phyloP scores from a whole-genome alignment of 768 basidiomycete genomes.

The Kwoniella pini region DNA sequence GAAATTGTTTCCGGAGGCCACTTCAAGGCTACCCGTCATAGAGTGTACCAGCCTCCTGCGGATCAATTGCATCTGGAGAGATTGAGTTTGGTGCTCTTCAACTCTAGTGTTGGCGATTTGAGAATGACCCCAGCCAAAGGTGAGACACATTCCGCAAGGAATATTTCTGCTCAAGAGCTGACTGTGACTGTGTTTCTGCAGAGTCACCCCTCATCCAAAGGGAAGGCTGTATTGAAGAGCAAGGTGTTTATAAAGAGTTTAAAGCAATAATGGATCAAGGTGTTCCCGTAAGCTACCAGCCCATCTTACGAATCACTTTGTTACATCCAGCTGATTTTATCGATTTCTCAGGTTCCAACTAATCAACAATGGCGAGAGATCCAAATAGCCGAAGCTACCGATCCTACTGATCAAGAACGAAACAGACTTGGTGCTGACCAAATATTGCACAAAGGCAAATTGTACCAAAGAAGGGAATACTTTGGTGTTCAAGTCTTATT shows the following conservation, averaged over 20 bases:
- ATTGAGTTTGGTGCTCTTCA: conserved; percentile 37
- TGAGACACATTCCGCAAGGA: no score
- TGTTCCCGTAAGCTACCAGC: conserved; percentile 32
- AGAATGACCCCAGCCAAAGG: conserved; percentile 31
- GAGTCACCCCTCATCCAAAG: conserved; percentile 48
- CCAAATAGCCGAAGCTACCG: conserved; percentile 45
- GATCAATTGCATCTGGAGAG: conserved; percentile 30
- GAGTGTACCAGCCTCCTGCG: conserved; percentile 34
- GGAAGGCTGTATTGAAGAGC: conserved; percentile 47
- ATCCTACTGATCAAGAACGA: conserved; percentile 39
- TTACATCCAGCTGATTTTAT: not conserved
- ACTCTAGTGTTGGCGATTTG: conserved; percentile 30
- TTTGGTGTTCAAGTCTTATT: conserved; percentile 47
- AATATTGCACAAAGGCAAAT: conserved; percentile 37
- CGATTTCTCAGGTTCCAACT: conserved; percentile 29
- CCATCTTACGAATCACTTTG: not conserved
- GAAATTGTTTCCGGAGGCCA: conserved; percentile 41
- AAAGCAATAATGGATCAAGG: conserved; percentile 41
- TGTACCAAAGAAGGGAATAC: conserved; percentile 44
- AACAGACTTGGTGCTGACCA: conserved; percentile 42
- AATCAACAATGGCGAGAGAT: conserved; percentile 50
- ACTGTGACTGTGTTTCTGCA: not conserved
- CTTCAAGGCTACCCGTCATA: conserved; percentile 44
- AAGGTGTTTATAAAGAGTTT: conserved; percentile 51
- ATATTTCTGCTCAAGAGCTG: no score